A percentile compares a stretch with the other conserved stretches of the same genome.
phyloP scores from a whole-genome alignment of 441 rosid genomes.

The Gossypium gossypioides region DNA sequence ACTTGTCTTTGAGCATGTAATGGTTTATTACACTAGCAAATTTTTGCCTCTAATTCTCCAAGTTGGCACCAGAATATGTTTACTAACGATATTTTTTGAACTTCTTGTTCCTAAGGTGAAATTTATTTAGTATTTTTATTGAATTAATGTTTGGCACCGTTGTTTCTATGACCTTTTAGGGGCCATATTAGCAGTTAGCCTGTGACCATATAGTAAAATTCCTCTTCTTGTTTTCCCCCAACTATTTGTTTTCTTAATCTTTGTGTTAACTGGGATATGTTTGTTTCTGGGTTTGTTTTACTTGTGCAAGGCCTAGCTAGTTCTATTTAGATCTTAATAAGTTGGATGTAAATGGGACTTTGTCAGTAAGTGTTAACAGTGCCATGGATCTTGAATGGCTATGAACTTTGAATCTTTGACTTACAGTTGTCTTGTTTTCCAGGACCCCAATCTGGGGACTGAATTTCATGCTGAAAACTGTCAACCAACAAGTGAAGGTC shows the following conservation, averaged over 20 bases:
- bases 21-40: not conserved
- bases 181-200: not conserved
- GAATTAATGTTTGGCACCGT: slow-evolving; percentile 2
- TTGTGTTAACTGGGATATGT: not conserved
- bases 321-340: slow-evolving; percentile 5
- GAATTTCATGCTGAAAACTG: slow-evolving; percentile 22
- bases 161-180: not conserved
- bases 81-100: not conserved
- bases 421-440: slow-evolving; percentile 12
- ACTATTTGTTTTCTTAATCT: not conserved
- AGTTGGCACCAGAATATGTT: not conserved
- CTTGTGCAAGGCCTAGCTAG: not conserved
- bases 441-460: slow-evolving; percentile 32
- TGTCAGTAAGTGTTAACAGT: not conserved
- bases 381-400: not conserved
- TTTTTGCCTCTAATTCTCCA: not conserved
- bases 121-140: not conserved
- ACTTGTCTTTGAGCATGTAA: not conserved
- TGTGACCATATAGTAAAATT: not conserved
- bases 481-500: slow-evolving; percentile 25
- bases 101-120: not conserved
- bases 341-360: not conserved
- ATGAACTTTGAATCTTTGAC: slow-evolving; percentile 2
- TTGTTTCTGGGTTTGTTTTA: slow-evolving; percentile 3
- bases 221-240: not conserved